Evolutionary conservation across 2,329 filamentous ascomycete species (phyloP).

Genomic region (Phoma sp.): DNA sequence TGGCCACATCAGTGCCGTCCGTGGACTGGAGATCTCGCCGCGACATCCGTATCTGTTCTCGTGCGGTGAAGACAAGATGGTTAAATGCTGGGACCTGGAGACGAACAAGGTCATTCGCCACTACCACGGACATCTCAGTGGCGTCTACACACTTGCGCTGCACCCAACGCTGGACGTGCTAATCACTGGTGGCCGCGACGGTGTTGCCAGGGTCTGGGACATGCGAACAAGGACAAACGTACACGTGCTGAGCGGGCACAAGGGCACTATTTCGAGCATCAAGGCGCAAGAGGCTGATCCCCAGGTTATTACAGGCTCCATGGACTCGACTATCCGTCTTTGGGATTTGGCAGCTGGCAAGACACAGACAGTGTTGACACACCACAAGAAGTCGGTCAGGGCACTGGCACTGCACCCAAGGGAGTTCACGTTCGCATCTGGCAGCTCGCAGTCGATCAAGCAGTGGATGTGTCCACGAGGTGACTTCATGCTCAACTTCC

Average conservation of each 20-base stretch:
- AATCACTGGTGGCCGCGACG: constrained; percentile 92
- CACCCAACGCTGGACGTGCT: constrained; percentile 95
- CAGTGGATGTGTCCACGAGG: constrained; percentile 99
- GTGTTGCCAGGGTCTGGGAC: constrained; percentile 95
- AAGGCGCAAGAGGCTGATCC: constrained; percentile 96
- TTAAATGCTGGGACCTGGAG: constrained; percentile 99
- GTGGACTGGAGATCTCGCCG: constrained; percentile 85
- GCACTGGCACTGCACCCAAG: constrained; percentile 82
- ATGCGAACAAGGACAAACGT: constrained; percentile 95
- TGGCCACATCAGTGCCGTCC: constrained; percentile 40
- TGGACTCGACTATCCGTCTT: constrained; percentile 70
- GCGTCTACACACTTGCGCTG: constrained; percentile 91
- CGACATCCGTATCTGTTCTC: constrained; percentile 97
- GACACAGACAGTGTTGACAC: constrained; percentile 92
- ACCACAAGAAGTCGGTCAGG: constrained; percentile 97
- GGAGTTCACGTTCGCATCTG: constrained; percentile 96
- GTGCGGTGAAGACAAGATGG: constrained; percentile 99
- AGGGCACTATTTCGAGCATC: constrained; percentile 85
- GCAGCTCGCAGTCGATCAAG: constrained; percentile 92
- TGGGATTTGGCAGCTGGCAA: constrained; percentile 98
- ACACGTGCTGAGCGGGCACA: constrained; percentile 90
- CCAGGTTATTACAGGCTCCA: constrained; percentile 90
- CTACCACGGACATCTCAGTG: constrained; percentile 95
- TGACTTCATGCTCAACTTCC: constrained; percentile 99
- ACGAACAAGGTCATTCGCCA: constrained; percentile 91